These are phyloP conservation scores for Casuarina cunninghamiana DNA, from an alignment of 306 rosid species.

Conservation along the genomic window DNA sequence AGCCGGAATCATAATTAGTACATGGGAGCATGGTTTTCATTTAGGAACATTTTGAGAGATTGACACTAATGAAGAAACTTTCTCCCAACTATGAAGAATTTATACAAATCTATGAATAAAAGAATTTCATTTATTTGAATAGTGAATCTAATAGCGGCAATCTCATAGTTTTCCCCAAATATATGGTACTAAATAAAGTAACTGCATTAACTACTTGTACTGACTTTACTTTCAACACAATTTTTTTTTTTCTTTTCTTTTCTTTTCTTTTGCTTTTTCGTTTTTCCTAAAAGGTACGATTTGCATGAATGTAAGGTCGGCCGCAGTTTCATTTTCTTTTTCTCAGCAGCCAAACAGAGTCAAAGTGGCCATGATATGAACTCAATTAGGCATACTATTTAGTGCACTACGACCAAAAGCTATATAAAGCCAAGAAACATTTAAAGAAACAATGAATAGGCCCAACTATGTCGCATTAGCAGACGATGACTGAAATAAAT, in stretches of 20 bases:
- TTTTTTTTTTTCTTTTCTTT: neutral
- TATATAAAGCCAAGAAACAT: conserved; percentile 12
- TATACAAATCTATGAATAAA: neutral
- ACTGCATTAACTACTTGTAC: too few species aligned
- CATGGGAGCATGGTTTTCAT: conserved; percentile 13
- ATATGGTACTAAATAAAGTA: too few species aligned
- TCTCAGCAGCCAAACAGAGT: conserved; percentile 20
- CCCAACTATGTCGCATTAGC: neutral
- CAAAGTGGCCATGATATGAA: neutral
- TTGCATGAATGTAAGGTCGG: neutral
- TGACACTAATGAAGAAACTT: conserved; percentile 19
- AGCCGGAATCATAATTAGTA: conserved; percentile 28
- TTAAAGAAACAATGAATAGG: neutral
- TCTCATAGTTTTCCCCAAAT: too few species aligned
- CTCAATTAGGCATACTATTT: neutral
- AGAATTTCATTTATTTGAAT: neutral
- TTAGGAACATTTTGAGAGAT: neutral
- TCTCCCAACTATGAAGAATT: neutral
- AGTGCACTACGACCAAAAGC: neutral
- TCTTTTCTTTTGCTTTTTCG: too few species aligned
- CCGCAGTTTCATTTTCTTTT: neutral
- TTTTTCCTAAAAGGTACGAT: neutral
- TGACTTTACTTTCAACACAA: neutral
- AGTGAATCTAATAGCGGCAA: too few species aligned
- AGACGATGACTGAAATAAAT: conserved; percentile 23